Evolutionary conservation across 768 basidiomycete genomes (phyloP).

Genomic region (Suillus lakei): DNA sequence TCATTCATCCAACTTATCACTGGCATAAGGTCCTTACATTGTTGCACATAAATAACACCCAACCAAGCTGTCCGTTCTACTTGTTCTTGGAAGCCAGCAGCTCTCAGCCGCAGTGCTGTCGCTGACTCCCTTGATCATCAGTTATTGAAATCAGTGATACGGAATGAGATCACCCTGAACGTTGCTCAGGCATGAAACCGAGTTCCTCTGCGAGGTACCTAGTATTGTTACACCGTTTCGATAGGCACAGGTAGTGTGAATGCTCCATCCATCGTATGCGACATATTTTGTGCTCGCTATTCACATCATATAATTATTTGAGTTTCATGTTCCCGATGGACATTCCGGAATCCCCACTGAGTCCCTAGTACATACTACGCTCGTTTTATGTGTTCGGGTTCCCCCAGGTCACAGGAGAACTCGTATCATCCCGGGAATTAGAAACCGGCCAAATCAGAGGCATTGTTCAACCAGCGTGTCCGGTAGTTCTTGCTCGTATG

Average conservation of each 20-base stretch:
- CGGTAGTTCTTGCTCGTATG: background rate
- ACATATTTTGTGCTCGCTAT: no score
- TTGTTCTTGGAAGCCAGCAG: background rate
- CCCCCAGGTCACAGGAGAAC: no score
- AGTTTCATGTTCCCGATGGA: no score
- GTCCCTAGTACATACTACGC: no score
- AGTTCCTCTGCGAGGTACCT: background rate
- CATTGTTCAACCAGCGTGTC: background rate
- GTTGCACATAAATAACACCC: background rate
- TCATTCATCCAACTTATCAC: background rate
- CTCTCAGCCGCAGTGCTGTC: background rate
- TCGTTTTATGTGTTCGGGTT: no score
- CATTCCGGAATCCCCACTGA: no score
- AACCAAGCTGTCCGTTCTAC: background rate
- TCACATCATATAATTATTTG: no score
- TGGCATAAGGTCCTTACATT: background rate
- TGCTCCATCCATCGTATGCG: no score
- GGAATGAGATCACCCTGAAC: background rate
- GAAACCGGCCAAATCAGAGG: background rate
- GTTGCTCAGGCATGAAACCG: background rate
- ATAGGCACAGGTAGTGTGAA: no score
- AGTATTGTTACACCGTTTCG: no score
- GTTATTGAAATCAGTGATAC: background rate
- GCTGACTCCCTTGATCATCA: background rate
- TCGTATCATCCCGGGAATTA: no score